Evolutionary conservation across 2,329 filamentous ascomycete species (phyloP), one percentile per base, ranked within the genome.

Genomic region (Penicillium sp.): DNA sequence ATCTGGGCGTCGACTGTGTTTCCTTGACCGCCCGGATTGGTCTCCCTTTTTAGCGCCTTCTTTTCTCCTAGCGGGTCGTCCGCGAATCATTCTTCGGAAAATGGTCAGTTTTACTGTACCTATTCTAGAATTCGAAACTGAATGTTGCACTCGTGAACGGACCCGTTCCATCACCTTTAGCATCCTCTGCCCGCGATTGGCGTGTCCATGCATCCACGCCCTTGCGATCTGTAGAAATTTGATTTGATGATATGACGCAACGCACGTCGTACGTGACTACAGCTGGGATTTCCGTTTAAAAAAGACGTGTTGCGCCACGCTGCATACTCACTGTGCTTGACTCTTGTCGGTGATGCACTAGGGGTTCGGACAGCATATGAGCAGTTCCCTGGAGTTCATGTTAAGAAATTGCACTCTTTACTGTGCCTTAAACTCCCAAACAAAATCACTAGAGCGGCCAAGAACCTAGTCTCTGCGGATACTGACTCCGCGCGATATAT

Each of bases 141-240:
- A 41, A 41, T 27, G 52, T 50, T 47, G 31, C 52, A 54, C 35
- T 41, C 35, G 31, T 46, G 45, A 42, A 44, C 18, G 41, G 41
- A 31, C 29, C 32, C 32, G 54, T 57, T 57, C 55, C 54, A 57
- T 42, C 4, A 52, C 32, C 31, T 18, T 24, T 20, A 42, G 28
- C 25, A 27, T 20, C 8, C 27, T 20, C 18, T 32, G n/a, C 42
- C 35, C 31, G 35, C 37, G 38, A 50, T 56, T 47, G 48, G 44
- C 33, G 44, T 44, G 41, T 49, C 29, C 44, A 42, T 47, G 46
- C 53, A 47, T 41, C 29, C 15, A 31, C 35, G 40, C 48, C 50
- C 50, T 55, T 54, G 48, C 49, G 50, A 52, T 43, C 44, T 46
- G 39, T 52, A 43, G 25, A 42, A 47, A 51, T 31, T 18, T 27